Base-by-base conservation (phyloP, 345 rosid genomes). In the Raphanus sativus region DNA sequence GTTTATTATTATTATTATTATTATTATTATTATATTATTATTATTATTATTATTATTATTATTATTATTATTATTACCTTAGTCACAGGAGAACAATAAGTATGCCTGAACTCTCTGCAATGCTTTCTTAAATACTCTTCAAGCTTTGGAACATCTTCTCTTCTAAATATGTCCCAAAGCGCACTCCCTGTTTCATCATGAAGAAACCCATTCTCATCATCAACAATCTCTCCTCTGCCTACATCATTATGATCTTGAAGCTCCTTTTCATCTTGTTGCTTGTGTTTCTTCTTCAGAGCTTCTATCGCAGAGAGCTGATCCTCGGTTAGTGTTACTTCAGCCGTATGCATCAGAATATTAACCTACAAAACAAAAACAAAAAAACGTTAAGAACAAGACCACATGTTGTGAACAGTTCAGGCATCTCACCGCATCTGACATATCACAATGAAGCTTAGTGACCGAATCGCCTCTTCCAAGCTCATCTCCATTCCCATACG, bases 391-490 rank as follows among this genome's bases (percentile, higher is more conserved):
- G 45, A 38, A 38, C 45, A 38, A 38, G 45, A 38, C 13, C 52
- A n/a, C 11, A 69, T 6, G 65, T 54, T n/a, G 67, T 32, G 36
- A 70, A 66, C 9, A 63, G 5, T 26, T 70, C 1, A 25, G 56
- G 34, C 29, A 65, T 25, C 80, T 52, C 86, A 94, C 99, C 79
- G 99, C 99, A 83, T 94, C 98, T 17, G 98, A 89, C 85, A 94
- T 82, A 66, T 94, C 98, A 63, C 95, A 94, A 25, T 94, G 98
- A 66, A 94, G 98, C 76, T 90, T 94, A 54, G 98, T 90, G 28
- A 92, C 95, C 1, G 98, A 95, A 81, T 95, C 99, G 26, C 98
- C 99, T 84, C 99, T 83, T 66, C 98, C 91, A n/a, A 95, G 94
- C 86, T 95, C 99, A 55, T 88, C 88, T 0, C 61, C 54, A 42